Base-by-base conservation (phyloP, 179 eudicot genomes). In the Spinacia oleracea region DNA sequence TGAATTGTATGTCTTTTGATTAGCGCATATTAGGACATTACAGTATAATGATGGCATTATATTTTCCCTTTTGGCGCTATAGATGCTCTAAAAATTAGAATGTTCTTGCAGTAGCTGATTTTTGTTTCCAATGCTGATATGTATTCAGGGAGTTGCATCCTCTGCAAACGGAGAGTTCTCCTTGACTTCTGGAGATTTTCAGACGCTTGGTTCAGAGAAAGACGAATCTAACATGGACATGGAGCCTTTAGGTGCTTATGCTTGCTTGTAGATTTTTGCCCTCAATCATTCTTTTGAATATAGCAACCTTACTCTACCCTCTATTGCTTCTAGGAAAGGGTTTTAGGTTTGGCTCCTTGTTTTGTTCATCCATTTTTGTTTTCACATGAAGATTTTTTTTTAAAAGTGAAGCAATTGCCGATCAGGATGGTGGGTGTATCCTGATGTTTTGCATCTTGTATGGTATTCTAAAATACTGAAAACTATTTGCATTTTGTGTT, bases 111-210 rank as follows among this genome's bases (percentile, higher is more conserved):
- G 27, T 62, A 18, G 21, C 5, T 76, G 25, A 18, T 38, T 38
- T 63, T 75, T 42, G 62, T 46, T 27, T 65, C 58, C 66, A 71
- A n/a, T n/a, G n/a, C n/a, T 74, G 46, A 62, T 77, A 72, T 74
- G n/a, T 67, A 11, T 85, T 82, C 87, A 93, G 99, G 92, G 90
- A 67, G 70, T 81, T 64, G 75, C 59, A 58, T 80, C 87, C 25
- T 71, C 89, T 65, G 82, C 79, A 77, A 86, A 79, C 25, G 91
- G 89, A 74, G 91, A 83, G 46, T 96, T 96, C 77, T 84, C 98
- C 68, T 88, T 96, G 80, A 90, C 81, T 73, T 88, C 98, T 78
- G 97, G 99, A 77, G 99, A 93, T 86, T 96, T 96, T 82, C 97
- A 98, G 1, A 89, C 97, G 25, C 97, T 96, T 86, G 97, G 99